Conservation (phyloP, 768 basidiomycete species). For the Fibroporia radiculosa region DNA sequence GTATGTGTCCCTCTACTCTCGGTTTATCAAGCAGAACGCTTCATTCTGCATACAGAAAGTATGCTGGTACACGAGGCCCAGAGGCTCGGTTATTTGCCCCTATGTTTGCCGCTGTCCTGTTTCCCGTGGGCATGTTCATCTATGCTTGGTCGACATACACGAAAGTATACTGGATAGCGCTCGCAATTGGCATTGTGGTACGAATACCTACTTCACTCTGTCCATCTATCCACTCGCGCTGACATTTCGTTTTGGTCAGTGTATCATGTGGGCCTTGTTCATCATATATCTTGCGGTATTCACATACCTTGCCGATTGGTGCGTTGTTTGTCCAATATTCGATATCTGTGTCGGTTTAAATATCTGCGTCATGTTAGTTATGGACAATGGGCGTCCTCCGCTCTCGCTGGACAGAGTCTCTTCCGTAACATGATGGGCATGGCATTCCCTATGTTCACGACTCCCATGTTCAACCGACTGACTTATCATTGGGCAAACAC, state of each 20-base stretch:
- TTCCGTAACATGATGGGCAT: constrained; percentile 34
- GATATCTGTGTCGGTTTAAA: background rate
- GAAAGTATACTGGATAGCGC: constrained; percentile 52
- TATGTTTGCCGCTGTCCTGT: constrained; percentile 44
- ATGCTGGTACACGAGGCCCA: constrained; percentile 25
- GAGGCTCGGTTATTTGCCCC: constrained; percentile 59
- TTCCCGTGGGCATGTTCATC: constrained; percentile 60
- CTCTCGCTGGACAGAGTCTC: constrained; percentile 44
- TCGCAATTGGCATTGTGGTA: constrained; percentile 42
- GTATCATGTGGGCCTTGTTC: constrained; percentile 32
- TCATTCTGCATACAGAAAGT: constrained; percentile 13
- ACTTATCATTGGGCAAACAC: constrained; percentile 45
- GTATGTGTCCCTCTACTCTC: constrained; percentile 7
- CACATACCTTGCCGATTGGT: constrained; percentile 47
- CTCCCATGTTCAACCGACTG: constrained; percentile 36
- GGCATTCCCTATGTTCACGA: constrained; percentile 43
- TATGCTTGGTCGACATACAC: constrained; percentile 62
- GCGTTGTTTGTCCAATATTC: constrained; percentile 8
- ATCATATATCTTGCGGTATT: constrained; percentile 38
- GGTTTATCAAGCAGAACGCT: too few relatives aligned
- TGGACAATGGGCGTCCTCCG: constrained; percentile 43
- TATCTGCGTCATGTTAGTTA: constrained; percentile 21
- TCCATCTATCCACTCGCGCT: background rate
- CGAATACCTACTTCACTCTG: constrained; percentile 5
- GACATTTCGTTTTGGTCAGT: constrained; percentile 20